Percentiles rank a stretch among this genome's conserved stretches.
phyloP scores from a whole-genome alignment of 2,329 filamentous ascomycete genomes.

The Diplodia scrobiculata region DNA sequence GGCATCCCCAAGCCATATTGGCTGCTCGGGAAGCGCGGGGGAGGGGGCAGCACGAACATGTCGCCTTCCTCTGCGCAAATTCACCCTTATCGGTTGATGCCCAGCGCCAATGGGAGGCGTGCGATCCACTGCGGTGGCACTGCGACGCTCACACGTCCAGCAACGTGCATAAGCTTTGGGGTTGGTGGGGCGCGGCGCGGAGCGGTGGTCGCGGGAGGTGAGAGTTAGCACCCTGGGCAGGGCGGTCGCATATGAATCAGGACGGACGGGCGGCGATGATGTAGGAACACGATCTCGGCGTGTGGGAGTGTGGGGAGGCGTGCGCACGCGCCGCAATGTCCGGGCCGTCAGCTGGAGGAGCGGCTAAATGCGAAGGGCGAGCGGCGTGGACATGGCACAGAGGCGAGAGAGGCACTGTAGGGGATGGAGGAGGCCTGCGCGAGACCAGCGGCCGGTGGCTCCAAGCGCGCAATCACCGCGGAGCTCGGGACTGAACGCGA shows the following conservation, averaged over 20 bases:
- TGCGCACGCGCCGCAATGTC: constrained; percentile 28
- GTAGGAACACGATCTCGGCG: constrained; percentile 26
- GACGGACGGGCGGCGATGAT: constrained; percentile 27
- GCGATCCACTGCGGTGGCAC: constrained; percentile 16
- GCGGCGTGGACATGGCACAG: constrained; percentile 12
- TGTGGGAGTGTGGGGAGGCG: constrained; percentile 24
- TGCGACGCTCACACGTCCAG: constrained; percentile 14
- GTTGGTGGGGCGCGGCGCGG: constrained; percentile 9
- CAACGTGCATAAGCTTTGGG: constrained; percentile 24
- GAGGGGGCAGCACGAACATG: constrained; percentile 29
- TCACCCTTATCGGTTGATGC: constrained; percentile 22
- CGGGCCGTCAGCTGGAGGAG: constrained; percentile 20
- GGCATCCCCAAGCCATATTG: constrained; percentile 53
- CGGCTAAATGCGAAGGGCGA: constrained; percentile 28
- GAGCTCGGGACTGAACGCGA: constrained; percentile 22
- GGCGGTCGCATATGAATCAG: constrained; percentile 9
- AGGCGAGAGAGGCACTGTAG: neutral
- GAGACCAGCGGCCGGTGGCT: neutral
- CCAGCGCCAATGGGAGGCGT: constrained; percentile 27
- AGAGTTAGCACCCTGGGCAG: constrained; percentile 7
- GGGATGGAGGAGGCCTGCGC: neutral
- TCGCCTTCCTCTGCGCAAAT: constrained; percentile 11
- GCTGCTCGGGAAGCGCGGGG: constrained; percentile 65
- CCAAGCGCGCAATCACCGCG: constrained; percentile 10
- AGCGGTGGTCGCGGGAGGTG: constrained; percentile 14